phyloP scores from a whole-genome alignment of 179 eudicot species.

The Sideroxylon spinosum region DNA sequence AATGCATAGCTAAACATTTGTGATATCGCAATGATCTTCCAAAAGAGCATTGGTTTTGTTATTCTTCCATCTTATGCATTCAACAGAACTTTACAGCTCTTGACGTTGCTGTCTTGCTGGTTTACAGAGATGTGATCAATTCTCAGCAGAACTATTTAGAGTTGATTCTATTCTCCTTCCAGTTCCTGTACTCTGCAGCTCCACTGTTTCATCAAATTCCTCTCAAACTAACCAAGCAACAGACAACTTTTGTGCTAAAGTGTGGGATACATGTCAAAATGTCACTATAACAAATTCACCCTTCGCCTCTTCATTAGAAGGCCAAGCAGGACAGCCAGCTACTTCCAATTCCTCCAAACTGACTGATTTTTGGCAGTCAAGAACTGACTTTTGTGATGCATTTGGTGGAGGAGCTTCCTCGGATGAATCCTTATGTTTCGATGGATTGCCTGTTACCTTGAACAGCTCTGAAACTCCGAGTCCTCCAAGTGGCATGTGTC shows the following conservation, averaged over 20 bases:
- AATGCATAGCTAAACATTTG: background rate
- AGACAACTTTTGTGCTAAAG: slow-evolving; percentile 54
- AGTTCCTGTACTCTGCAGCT: slow-evolving; percentile 68
- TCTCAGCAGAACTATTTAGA: slow-evolving; percentile 58
- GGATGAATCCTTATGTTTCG: slow-evolving; percentile 45
- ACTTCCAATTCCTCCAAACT: slow-evolving; percentile 46
- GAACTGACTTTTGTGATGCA: slow-evolving; percentile 54
- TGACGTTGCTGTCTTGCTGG: background rate
- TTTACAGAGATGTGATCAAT: slow-evolving; percentile 72
- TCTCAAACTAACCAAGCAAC: slow-evolving; percentile 38
- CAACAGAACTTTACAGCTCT: background rate
- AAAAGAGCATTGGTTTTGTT: too few species aligned
- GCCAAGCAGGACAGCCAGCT: slow-evolving; percentile 31
- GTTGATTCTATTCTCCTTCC: slow-evolving; percentile 31
- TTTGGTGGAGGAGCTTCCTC: slow-evolving; percentile 53
- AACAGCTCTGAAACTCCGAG: slow-evolving; percentile 31
- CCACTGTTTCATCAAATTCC: slow-evolving; percentile 40
- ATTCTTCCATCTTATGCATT: background rate
- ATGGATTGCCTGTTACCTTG: slow-evolving; percentile 45
- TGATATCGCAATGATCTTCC: too few species aligned
- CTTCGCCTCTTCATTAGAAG: slow-evolving; percentile 47
- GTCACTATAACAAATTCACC: slow-evolving; percentile 59
- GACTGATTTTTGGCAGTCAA: slow-evolving; percentile 55
- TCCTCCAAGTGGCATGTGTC: slow-evolving; percentile 64
- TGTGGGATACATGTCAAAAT: slow-evolving; percentile 71